Percentiles rank a stretch among this genome's conserved stretches.
Evolutionary conservation across 129 eudicot genomes (phyloP).

Genomic region (Silybum marianum): DNA sequence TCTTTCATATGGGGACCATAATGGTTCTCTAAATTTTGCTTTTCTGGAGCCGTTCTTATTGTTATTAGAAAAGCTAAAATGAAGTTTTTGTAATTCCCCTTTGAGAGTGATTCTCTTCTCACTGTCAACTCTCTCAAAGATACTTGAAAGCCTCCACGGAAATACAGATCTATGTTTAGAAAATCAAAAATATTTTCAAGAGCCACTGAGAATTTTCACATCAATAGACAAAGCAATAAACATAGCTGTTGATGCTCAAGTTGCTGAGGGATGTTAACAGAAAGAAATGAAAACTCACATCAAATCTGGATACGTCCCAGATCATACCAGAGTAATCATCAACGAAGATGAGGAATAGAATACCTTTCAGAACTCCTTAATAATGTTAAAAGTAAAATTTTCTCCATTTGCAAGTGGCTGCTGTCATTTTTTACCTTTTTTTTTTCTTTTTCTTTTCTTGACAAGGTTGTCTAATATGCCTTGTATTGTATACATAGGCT

Average conservation of each 20-base stretch:
- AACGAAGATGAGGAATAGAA: neutral
- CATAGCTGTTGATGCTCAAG: neutral
- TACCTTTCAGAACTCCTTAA: neutral
- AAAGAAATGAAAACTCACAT: neutral
- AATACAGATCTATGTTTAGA: too few relatives aligned
- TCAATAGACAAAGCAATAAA: neutral
- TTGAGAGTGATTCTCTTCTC: neutral
- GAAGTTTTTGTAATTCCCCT: neutral
- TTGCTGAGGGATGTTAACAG: neutral
- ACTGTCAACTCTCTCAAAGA: neutral
- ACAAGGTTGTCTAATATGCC: neutral
- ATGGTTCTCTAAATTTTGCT: neutral
- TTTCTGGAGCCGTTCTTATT: neutral
- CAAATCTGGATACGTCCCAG: neutral
- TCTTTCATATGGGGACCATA: neutral
- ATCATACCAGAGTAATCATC: neutral
- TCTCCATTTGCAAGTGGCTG: neutral
- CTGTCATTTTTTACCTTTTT: neutral
- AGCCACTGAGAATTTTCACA: too few relatives aligned
- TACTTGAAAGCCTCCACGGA: too few relatives aligned
- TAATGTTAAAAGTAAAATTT: neutral
- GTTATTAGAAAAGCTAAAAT: neutral
- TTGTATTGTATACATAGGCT: neutral
- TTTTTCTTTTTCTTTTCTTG: neutral
- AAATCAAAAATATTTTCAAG: too few relatives aligned